Evolutionary conservation across 352 stramenopile genomes (phyloP), one percentile per base, ranked within the genome.

Genomic region (Phytophthora nicotianae): DNA sequence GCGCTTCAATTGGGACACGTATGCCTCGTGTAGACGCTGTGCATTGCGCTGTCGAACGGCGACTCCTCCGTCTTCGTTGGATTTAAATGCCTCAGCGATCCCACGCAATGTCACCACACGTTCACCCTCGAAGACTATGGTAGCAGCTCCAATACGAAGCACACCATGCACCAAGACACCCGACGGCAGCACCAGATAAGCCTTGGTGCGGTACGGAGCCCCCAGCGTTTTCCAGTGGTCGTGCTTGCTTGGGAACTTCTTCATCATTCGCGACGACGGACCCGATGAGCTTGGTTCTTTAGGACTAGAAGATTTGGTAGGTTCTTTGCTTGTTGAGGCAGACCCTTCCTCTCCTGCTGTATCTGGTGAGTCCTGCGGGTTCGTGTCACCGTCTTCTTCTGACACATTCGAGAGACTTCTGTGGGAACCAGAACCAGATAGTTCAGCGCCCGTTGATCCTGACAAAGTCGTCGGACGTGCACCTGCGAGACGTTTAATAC

Each of bases 91-190:
- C 20, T 91, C 80, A 3, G 80, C 69, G 5, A 93, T 70, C 24
- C 82, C 70, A 43, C 86, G 79, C 17, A 93, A 51, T 8, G 83
- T 90, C 11, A 79, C 81, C 13, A 93, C 81, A 42, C 81, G 80
- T 46, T 93, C 83, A 17, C 86, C 86, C 59, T 95, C 86, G 55
- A 95, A 95, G 8, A 91, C 81, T 41, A 95, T 88, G 16, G 82
- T 93, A 2, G 72, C 79, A 21, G 70, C 60, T 9, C 86, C 86
- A 35, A 95, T 88, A 10, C 86, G 83, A 38, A 95, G 65, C 16
- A 82, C 81, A 46, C 86, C 86, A 48, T 88, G 83, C 7, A 95
- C 78, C 58, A 93, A 75, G 4, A 91, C 61, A 17, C 86, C 86
- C 0, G 79, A 92, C 10, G 83, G 79, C 2, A 95, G 61, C 17